Evolutionary conservation across 441 rosid genomes (phyloP), one percentile per base, ranked within the genome.

Genomic region (Pelargonium citronellum): DNA sequence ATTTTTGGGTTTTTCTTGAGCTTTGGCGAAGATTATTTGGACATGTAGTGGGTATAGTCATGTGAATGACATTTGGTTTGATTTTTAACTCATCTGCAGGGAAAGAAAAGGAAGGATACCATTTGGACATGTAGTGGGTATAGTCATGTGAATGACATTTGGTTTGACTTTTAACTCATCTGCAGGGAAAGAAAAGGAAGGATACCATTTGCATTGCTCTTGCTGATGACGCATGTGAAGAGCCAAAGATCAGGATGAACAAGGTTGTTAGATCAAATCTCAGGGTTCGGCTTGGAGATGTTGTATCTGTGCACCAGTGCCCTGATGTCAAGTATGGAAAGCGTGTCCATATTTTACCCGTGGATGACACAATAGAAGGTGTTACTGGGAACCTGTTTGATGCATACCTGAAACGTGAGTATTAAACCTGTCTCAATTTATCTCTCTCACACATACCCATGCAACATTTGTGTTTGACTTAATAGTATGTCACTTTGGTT

Each of bases 331-430:
- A 84, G 79, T 84, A 84, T 46, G 87, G 87, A 66, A 81, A 76
- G 74, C 83, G 87, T 22, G 85, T 84, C 58, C 87, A 84, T 75
- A 78, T 84, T 47, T 78, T 84, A 15, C 87, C 85, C 2, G 58
- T 84, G 37, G 87, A 84, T 69, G 87, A 84, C 22, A 82, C 86
- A n/a, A 80, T 84, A 0, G 87, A 84, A 75, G 87, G 87, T 13
- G 79, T 84, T 72, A 74, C 78, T 16, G 87, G 87, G 70, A 84
- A 70, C 67, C 73, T 84, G 41, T 84, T 84, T 46, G 87, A 84
- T 51, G 87, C 82, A 9, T 84, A 73, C 78, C 72, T 84, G 75
- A 82, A 82, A 71, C 87, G 87, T 84, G 79, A 81, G 87, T n/a
- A 24, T 24, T 19, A 0, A 53, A 53, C 53, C 2, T 46, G 53